Conservation (phyloP, 2,329 filamentous ascomycete species). For the Colletotrichum sp. region DNA sequence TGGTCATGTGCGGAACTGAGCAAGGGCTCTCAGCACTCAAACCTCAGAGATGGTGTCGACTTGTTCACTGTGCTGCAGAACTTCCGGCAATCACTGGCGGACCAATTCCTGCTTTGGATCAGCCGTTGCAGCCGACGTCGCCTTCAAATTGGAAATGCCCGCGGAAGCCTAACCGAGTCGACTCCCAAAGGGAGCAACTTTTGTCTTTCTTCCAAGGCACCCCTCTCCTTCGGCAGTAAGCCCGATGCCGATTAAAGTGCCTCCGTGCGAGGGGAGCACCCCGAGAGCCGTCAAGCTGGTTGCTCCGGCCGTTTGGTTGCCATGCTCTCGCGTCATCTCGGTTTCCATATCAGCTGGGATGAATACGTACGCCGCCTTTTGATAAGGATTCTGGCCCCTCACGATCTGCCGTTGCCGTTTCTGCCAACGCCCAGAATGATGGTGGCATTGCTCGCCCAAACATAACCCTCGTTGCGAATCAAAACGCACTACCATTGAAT, state of each 20-base stretch:
- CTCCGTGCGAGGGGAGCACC: background rate
- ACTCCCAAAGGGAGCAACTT: background rate
- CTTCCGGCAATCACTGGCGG: conserved; percentile 9
- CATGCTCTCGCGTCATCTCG: background rate
- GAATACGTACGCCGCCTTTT: background rate
- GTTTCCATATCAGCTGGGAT: background rate
- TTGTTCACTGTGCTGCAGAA: conserved; percentile 1
- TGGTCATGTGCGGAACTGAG: conserved; percentile 14
- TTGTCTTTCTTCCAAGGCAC: background rate
- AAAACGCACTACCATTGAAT: background rate
- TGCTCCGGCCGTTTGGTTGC: background rate
- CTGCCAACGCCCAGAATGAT: background rate
- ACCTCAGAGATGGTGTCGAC: background rate
- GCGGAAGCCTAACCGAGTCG: background rate
- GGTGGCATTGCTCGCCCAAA: background rate
- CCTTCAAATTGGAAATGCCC: background rate
- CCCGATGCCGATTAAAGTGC: background rate
- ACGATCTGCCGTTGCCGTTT: background rate
- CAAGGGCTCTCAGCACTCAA: conserved; percentile 1
- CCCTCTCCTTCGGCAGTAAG: background rate
- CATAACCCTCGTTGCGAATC: background rate
- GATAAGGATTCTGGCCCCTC: background rate
- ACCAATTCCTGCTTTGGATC: background rate
- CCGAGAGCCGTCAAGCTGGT: background rate
- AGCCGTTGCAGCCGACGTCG: background rate